Conservation (phyloP, 768 basidiomycete genomes). For the Xerocomellus chrysenteron region DNA sequence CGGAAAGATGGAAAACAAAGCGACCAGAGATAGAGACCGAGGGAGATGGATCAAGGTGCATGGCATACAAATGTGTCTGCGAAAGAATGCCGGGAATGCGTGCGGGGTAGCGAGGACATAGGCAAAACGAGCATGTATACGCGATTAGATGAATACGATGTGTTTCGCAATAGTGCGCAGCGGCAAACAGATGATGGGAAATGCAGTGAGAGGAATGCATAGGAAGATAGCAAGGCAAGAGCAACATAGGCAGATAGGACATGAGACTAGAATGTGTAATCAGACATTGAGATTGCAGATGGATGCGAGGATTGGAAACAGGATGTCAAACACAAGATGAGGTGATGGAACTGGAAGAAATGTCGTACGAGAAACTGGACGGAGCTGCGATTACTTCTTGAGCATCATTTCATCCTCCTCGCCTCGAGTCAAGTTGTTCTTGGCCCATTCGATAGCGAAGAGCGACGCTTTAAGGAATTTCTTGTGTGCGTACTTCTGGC, state of each 20-base stretch:
- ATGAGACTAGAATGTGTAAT: conserved; percentile 38
- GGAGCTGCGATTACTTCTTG: conserved; percentile 28
- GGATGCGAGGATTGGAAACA: conserved; percentile 36
- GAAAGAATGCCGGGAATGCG: conserved; percentile 20
- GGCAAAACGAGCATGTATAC: conserved; percentile 38
- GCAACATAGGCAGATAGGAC: conserved; percentile 36
- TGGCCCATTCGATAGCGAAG: conserved; percentile 77
- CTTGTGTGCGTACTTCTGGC: conserved; percentile 96
- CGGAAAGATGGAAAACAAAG: conserved; percentile 23
- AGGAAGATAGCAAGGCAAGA: conserved; percentile 37
- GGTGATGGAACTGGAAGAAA: conserved; percentile 23
- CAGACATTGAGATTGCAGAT: conserved; percentile 39
- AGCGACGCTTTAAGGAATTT: conserved; percentile 92
- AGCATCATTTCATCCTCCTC: conserved; percentile 30
- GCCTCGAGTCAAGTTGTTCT: conserved; percentile 43
- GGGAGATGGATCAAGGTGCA: conserved; percentile 7
- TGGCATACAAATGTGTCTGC: conserved; percentile 29
- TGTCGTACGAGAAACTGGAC: conserved; percentile 23
- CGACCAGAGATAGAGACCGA: conserved; percentile 14
- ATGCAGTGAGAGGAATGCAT: conserved; percentile 32
- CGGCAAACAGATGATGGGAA: conserved; percentile 24
- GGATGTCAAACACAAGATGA: conserved; percentile 36
- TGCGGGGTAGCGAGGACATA: conserved; percentile 20
- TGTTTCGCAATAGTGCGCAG: conserved; percentile 35
- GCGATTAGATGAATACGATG: conserved; percentile 34